Base-by-base conservation (phyloP, 1,284 basidiomycete species). In the Microbotryum violaceum region DNA sequence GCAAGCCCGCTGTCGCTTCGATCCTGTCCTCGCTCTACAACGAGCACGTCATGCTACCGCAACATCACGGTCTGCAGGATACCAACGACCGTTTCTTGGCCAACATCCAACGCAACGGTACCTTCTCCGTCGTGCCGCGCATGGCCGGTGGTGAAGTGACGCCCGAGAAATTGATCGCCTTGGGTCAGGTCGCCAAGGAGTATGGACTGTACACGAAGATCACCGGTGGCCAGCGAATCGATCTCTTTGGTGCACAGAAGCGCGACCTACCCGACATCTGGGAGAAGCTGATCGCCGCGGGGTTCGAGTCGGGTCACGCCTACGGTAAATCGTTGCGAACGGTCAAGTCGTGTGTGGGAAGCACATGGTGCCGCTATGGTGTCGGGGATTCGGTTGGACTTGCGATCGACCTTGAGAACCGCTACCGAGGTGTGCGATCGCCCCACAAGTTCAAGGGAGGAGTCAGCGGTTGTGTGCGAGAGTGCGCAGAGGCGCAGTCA, bases 371-470 rank as follows among this genome's bases (percentile, higher is more conserved):
- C 71, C 81, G 87, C 14, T 88, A 83, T 69, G 87, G 87, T 10
- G 79, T 88, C 16, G 85, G 86, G 18, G 87, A 88, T 72, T 84
- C 85, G 7, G 87, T 89, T 42, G 85, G 85, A 31, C 74, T 89
- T 63, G 87, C 87, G 0, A 80, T 88, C 48, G 79, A 82, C 68
- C 80, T 89, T 3, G 87, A 89, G 74, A 80, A 86, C 62, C 79
- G 87, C 6, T 89, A 89, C 75, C 83, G 83, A 64, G 85, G 85
- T 42, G 79, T 89, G 27, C 45, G 64, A 31, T 81, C 82, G 2
- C 87, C 87, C 18, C 87, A 88, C 76, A 89, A 88, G 75, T 75
- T 76, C 74, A 88, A 88, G 74, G 86, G 86, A 20, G 87, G 87
- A n/a, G 85, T 89, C 2, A 83, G 82, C 45, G 87, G 87, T 18